These are phyloP conservation scores for Yarrowia porcina DNA, from an alignment of 805 yeast genomes.

Conservation along the genomic window DNA sequence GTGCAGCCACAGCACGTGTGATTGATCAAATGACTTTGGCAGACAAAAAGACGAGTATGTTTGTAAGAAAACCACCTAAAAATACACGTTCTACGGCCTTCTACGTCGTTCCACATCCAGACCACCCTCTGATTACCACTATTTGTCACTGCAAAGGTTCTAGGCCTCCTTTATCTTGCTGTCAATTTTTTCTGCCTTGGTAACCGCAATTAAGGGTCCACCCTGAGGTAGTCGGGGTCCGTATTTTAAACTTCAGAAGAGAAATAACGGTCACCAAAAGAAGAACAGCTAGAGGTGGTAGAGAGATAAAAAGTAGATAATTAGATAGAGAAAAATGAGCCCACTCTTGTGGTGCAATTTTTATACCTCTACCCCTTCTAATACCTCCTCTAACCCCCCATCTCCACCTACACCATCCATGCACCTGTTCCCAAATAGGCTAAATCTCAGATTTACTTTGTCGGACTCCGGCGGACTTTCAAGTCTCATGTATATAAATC, in stretches of 20 bases:
- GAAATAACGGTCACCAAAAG: no score
- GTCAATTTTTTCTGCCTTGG: not conserved
- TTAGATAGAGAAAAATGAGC: not conserved
- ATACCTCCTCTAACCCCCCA: not conserved
- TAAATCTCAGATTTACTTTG: conserved; percentile 13
- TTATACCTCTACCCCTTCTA: not conserved
- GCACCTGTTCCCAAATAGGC: not conserved
- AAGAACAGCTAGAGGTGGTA: no score
- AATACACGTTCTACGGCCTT: no score
- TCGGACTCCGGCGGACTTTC: conserved; percentile 2
- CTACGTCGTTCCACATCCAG: not conserved
- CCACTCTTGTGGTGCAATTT: no score
- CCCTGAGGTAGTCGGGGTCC: not conserved
- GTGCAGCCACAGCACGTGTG: no score
- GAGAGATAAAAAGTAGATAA: not conserved
- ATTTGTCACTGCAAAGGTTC: not conserved
- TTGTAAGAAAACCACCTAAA: no score
- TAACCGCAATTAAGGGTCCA: not conserved
- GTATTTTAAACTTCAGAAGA: not conserved
- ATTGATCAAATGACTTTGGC: no score
- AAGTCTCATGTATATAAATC: not conserved
- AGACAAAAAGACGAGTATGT: no score
- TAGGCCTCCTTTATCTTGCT: not conserved
- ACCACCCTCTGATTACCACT: not conserved
- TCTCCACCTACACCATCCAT: not conserved